Base-by-base conservation (phyloP, 176 grass and related monocot genomes). In the Ampelocalamus luodianensis region DNA sequence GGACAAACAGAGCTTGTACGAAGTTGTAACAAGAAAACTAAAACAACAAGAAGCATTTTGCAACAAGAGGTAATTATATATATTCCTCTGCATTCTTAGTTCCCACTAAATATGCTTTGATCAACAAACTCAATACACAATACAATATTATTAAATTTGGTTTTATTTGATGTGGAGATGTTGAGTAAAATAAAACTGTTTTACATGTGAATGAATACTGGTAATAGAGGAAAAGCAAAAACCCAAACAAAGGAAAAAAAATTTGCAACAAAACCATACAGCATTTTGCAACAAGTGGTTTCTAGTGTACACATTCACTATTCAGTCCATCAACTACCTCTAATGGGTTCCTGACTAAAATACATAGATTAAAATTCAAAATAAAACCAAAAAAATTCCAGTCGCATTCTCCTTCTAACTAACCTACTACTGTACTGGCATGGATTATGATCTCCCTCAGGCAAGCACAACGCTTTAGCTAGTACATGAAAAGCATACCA, bases 101-200 rank as follows among this genome's bases (percentile, higher is more conserved):
- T n/a, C 20, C 55, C 55, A n/a, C 68, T 2, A 69, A 43, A 20
- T 44, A 71, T 71, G 42, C 42, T 71, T 71, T 71, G 43, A 72
- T 16, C 3, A 13, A 54, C 3, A n/a, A 42, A 68, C 66, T n/a
- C 37, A 40, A 42, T 22, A 8, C 39, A n/a, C 11, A 44, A 8
- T 12, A 15, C 38, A 45, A 24, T n/a, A 23, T 24, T 24, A 59
- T 23, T 23, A 59, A 9, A 59, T 23, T 23, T 59, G 6, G 18
- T 56, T 56, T 56, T 56, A 56, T 23, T 23, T 59, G 22, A 23
- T 10, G 56, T 1, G 9, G 3, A 59, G 20, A 59, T 24, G 56
- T 24, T 59, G 56, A 24, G 56, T 23, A 10, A 59, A 23, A 1
- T 4, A 71, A 24, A 7, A 7, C 11, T 44, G 11, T 5, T 43